Percentiles rank a stretch among this genome's conserved stretches.
These are phyloP conservation scores for Oryza coarctata DNA, from an alignment of 176 grass and related monocot genomes.

Conservation along the genomic window DNA sequence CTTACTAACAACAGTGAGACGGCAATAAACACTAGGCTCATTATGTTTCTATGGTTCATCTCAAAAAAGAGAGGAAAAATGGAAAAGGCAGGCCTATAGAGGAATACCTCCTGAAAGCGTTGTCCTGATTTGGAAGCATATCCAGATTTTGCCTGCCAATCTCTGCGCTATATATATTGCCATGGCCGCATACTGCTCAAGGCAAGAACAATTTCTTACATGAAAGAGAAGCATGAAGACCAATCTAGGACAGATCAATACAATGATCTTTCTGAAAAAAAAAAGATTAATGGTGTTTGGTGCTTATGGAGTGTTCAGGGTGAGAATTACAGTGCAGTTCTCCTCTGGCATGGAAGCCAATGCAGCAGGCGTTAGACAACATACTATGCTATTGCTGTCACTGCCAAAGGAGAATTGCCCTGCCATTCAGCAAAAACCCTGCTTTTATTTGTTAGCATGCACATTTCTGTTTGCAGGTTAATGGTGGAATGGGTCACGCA, in stretches of 20 bases:
- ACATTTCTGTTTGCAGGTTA: background rate
- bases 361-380: conserved; percentile 12
- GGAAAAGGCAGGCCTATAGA: conserved; percentile 15
- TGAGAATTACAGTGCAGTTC: conserved; percentile 62
- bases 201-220: conserved; percentile 22
- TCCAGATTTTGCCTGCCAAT: conserved; percentile 34
- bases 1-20: conserved; percentile 10
- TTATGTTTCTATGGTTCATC: conserved; percentile 22
- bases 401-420: conserved; percentile 95
- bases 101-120: conserved; percentile 51
- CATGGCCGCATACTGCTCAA: conserved; percentile 10
- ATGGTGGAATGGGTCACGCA: background rate
- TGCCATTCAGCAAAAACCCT: conserved; percentile 59
- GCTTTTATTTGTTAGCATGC: background rate
- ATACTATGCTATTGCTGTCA: background rate
- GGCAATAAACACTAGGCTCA: background rate
- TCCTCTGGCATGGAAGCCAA: conserved; percentile 54
- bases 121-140: conserved; percentile 56
- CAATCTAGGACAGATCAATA: background rate
- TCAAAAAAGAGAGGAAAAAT: background rate
- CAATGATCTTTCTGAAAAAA: background rate
- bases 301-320: conserved; percentile 20
- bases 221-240: background rate
- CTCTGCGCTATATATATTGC: conserved; percentile 41
- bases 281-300: background rate